These are phyloP conservation scores for Cutaneotrichosporon sp. DNA, from an alignment of 1,284 basidiomycete genomes.

Conservation along the genomic window DNA sequence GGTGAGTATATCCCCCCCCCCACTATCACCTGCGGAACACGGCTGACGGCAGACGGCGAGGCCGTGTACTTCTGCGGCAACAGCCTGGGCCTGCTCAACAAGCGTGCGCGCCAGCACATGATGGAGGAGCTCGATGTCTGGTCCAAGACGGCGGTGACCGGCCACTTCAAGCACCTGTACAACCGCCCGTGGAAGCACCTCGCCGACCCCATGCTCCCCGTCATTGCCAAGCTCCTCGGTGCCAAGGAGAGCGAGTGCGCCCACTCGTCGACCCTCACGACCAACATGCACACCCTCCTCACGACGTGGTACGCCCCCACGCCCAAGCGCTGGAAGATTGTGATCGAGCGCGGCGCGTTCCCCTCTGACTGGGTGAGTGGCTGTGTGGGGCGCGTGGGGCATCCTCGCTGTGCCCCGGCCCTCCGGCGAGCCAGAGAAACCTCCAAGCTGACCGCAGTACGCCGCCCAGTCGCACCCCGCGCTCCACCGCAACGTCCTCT, in stretches of 20 bases:
- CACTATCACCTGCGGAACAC: neutral
- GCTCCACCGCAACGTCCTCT: slow-evolving; percentile 68
- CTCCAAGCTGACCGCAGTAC: slow-evolving; percentile 67
- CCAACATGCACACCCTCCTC: slow-evolving; percentile 93
- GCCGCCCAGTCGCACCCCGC: slow-evolving; percentile 86
- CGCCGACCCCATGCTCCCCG: slow-evolving; percentile 69
- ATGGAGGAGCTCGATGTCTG: slow-evolving; percentile 87
- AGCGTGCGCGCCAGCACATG: slow-evolving; percentile 69
- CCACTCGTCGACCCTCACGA: slow-evolving; percentile 90
- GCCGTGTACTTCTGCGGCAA: slow-evolving; percentile 91
- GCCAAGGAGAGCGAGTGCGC: slow-evolving; percentile 86
- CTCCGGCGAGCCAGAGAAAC: too few species aligned
- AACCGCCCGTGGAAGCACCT: slow-evolving; percentile 81
- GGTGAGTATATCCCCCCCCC: slow-evolving; percentile 44
- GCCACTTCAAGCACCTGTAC: slow-evolving; percentile 87
- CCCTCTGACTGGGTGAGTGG: slow-evolving; percentile 83
- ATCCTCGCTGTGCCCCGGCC: too few species aligned
- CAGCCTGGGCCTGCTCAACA: slow-evolving; percentile 83
- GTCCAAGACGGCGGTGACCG: slow-evolving; percentile 82
- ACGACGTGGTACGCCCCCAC: slow-evolving; percentile 92
- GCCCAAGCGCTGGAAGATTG: slow-evolving; percentile 78
- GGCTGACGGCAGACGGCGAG: slow-evolving; percentile 38
- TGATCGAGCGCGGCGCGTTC: slow-evolving; percentile 92
- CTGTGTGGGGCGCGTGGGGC: too few species aligned
- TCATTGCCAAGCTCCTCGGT: slow-evolving; percentile 83